Base-by-base conservation (phyloP, 331 rosid genomes). In the Quercus phellos region DNA sequence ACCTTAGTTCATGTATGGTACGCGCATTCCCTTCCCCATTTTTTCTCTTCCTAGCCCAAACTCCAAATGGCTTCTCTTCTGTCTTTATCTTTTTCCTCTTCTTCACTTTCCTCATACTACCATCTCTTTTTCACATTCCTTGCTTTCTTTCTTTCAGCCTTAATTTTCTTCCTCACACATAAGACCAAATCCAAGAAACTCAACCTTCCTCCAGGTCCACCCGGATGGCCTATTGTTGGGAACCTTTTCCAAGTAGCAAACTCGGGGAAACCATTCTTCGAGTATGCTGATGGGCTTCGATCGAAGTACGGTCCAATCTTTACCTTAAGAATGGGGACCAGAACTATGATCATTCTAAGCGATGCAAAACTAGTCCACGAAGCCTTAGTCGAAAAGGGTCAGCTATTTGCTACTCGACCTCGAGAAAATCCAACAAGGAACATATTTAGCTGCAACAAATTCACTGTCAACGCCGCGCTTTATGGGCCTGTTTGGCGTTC, bases 141-240 rank as follows among this genome's bases (percentile, higher is more conserved):
- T 0, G 92, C 90, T 1, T 51, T 93, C 21, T 19, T 88, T 70
- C 1, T 93, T 6, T 79, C 96, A 1, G 67, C 58, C 68, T 68
- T 89, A 0, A 77, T 91, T 74, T 76, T 93, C 86, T 21, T 93
- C 17, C 54, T 87, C 59, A 82, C 84, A 30, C 81, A 68, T 0
- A 89, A 81, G 73, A 17, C 82, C 34, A 89, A 87, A 51, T 80
- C 89, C 22, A 90, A 61, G 24, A 61, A 12, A 19, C 81, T 53
- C 26, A 88, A 83, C 42, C 97, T 94, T 11, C 97, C 98, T 0
- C 97, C 97, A 1, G 96, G 98, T 0, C 98, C 98, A 5, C 94
- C 93, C 0, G 98, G 97, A 0, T 94, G 98, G 98, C 98, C 98
- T 4, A 30, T 94, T 24, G 97, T 92, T 4, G 98, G 98, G 1